These are phyloP conservation scores for Fusarium keratoplasticum DNA, from an alignment of 2,329 filamentous ascomycete species.

Conservation along the genomic window DNA sequence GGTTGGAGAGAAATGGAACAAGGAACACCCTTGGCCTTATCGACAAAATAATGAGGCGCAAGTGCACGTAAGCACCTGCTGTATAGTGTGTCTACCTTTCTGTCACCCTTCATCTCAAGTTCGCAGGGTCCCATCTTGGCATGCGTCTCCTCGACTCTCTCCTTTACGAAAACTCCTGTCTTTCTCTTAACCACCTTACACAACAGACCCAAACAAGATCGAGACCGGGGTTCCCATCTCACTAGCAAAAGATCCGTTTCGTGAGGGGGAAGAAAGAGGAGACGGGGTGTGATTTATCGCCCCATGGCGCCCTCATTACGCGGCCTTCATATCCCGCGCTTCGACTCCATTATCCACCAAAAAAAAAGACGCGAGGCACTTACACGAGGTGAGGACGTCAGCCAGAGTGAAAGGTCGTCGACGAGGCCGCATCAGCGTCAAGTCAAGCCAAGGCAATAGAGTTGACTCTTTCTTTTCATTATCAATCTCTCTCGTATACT, in stretches of 20 bases:
- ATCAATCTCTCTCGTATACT: neutral
- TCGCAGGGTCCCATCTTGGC: neutral
- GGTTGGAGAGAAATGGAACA: neutral
- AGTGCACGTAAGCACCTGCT: neutral
- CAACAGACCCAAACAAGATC: neutral
- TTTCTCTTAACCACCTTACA: neutral
- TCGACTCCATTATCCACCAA: slow-evolving; percentile 6
- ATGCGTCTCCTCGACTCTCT: neutral
- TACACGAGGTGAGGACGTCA: neutral
- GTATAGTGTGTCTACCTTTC: neutral
- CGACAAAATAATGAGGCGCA: neutral
- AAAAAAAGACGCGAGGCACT: slow-evolving; percentile 11
- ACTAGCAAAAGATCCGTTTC: neutral
- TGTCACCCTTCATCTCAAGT: neutral
- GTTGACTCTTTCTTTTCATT: neutral
- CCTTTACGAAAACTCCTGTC: neutral
- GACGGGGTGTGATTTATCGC: neutral
- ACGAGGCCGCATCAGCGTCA: neutral
- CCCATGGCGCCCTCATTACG: slow-evolving; percentile 20
- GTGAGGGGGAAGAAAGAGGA: neutral
- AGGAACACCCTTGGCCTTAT: neutral
- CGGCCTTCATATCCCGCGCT: slow-evolving; percentile 18
- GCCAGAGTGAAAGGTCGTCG: neutral
- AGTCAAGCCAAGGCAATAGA: neutral
- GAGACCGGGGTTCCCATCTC: neutral